Base-by-base conservation (phyloP, 2,329 filamentous ascomycete species). In the Cadophora luteo-olivacea region DNA sequence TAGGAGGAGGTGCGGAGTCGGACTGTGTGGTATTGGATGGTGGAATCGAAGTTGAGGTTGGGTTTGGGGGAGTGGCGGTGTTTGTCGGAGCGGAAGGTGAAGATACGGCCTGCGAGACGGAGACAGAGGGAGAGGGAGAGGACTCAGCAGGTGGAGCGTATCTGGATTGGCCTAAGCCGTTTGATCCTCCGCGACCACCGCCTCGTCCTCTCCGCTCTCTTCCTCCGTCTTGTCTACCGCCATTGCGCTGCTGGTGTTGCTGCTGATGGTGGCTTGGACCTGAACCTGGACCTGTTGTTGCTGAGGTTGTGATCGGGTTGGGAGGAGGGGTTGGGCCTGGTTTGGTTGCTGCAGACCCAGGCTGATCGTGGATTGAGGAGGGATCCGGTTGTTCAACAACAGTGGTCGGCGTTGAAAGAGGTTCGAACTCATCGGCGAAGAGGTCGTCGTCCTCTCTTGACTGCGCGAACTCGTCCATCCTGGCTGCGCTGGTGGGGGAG, bases 381-480 rank as follows among this genome's bases (percentile, higher is more conserved):
- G 22, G 65, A 38, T 67, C 49, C 38, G 48, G 12, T 64, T 69
- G 69, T 60, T 76, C 69, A 25, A 74, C 65, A 32, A 70, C 62
- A 8, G 68, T 49, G 8, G 65, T 70, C 25, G 75, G 66, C 19
- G 72, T 70, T 6, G 71, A 16, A 32, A 74, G 62, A 25, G 76
- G 77, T 52, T 78, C 77, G 64, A 78, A 78, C 32, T 79, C 77
- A 38, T 79, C 77, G 7, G 73, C 74, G 64, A 79, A 79, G 33
- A 79, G 75, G 67, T 79, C 76, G 58, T 78, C 72, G 51, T 78
- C 76, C 54, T 75, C 76, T 67, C 77, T 68, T 14, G 72, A 75
- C 69, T 79, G 77, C 32, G 77, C 77, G 61, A 79, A 79, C 68
- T 77, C 76, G 68, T 76, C 76, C 76, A 78, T 77, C 19, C 11